These are phyloP conservation scores for Forsythia viridissima DNA, from an alignment of 257 asterid genomes.

Conservation along the genomic window DNA sequence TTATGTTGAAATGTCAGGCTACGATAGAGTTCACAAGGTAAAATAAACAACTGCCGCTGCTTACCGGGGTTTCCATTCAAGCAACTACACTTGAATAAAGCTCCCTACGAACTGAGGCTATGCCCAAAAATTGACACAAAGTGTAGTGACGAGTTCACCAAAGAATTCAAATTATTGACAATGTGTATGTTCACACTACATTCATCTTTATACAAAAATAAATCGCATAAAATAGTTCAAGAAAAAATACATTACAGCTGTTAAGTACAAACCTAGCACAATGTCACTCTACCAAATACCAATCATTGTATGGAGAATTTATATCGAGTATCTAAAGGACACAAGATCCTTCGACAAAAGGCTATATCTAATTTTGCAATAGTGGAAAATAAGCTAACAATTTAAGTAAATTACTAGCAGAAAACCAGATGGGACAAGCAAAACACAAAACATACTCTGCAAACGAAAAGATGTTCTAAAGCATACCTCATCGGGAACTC, in stretches of 20 bases:
- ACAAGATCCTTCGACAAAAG: neutral
- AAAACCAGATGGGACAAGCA: neutral
- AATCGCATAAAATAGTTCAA: too few species aligned
- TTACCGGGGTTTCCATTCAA: neutral
- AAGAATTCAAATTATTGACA: neutral
- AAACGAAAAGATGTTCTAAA: neutral
- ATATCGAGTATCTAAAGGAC: neutral
- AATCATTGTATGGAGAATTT: neutral
- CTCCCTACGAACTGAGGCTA: neutral
- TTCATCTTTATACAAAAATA: neutral
- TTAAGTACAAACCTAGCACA: neutral
- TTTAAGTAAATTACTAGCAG: neutral
- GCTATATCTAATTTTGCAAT: slow-evolving; percentile 3
- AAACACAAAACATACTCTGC: neutral
- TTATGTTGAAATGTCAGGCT: neutral
- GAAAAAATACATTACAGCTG: too few species aligned
- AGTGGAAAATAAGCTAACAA: neutral
- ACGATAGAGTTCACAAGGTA: neutral
- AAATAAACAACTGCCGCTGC: neutral
- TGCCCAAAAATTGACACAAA: neutral
- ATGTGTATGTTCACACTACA: neutral
- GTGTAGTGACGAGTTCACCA: neutral
- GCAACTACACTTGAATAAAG: neutral
- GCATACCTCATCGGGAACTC: slow-evolving; percentile 96
- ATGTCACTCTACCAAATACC: neutral